Evolutionary conservation across 2,329 filamentous ascomycete genomes (phyloP), one percentile per base, ranked within the genome.

Genomic region (Cercospora sp.): DNA sequence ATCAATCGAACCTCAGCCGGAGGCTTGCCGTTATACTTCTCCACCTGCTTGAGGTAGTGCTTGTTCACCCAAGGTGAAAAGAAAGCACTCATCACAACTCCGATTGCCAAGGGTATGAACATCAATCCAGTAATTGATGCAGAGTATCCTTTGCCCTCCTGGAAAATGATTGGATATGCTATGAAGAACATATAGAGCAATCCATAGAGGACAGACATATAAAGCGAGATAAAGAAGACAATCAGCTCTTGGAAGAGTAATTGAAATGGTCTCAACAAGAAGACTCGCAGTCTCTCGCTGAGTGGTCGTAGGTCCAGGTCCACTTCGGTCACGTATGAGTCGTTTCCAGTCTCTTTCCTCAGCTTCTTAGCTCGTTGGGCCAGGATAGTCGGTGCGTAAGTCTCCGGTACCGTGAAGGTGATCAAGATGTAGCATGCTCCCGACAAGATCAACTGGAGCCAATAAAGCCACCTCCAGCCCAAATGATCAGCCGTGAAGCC

Each of bases 351-450:
- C 33, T 87, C 79, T 76, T 89, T 87, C 63, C 93, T 87, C 69
- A 95, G 81, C 77, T 91, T 91, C 75, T 85, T 83, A 2, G 93
- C 93, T 12, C 92, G 86, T 31, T 69, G 63, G 9, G 87, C 86
- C 16, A 97, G 86, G 61, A 97, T 88, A 0, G 88, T 91, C 0
- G 93, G 92, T 0, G 92, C 89, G 77, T 95, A 96, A 0, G 93
- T 97, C 79, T 96, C 93, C 1, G 92, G 92, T 0, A 96, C 90
- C n/a, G 92, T 95, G 80, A 96, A 94, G 31, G 89, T 90, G 79
- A 95, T 93, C 68, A 94, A 77, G 18, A 90, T 68, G 87, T 90
- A 95, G 73, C 90, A 86, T 60, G 89, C 77, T 13, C 84, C 88
- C 28, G 90, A 83, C 12, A 95, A 77, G 75, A 96, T 96, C 10